phyloP scores from a whole-genome alignment of 345 rosid species.

The Physaria fendleri region DNA sequence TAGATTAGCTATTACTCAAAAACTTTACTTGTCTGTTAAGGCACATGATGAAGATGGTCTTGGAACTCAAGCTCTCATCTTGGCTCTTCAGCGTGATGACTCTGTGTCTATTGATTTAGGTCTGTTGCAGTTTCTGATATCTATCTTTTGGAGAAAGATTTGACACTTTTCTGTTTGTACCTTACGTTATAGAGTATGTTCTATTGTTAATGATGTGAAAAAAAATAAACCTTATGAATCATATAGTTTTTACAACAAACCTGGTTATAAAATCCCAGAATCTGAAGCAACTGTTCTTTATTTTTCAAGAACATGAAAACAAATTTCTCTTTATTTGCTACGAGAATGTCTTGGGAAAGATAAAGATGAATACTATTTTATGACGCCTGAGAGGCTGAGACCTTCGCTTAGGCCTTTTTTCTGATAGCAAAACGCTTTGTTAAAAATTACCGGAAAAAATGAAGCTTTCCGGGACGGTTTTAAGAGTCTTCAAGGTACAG shows the following conservation, averaged over 20 bases:
- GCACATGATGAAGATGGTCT: conserved; percentile 79
- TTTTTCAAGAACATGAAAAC: conserved; percentile 7
- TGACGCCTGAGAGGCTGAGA: conserved; percentile 13
- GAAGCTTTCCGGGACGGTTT: background rate
- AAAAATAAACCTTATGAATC: background rate
- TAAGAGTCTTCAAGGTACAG: conserved; percentile 34
- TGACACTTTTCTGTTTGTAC: background rate
- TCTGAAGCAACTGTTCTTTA: conserved; percentile 6
- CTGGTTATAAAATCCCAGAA: conserved; percentile 18
- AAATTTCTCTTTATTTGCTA: conserved; percentile 15
- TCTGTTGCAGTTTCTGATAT: background rate
- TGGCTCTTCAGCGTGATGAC: conserved; percentile 75
- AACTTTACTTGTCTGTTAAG: conserved; percentile 86
- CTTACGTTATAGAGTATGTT: background rate
- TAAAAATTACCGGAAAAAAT: conserved; percentile 14
- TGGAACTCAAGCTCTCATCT: conserved; percentile 74
- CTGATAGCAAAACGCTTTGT: background rate
- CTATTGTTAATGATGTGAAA: background rate
- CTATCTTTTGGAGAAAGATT: background rate
- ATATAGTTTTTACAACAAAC: background rate
- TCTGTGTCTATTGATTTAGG: conserved; percentile 12
- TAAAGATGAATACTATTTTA: background rate
- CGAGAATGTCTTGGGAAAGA: background rate
- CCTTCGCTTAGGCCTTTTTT: background rate
- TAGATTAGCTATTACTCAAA: conserved; percentile 78